Base-by-base conservation (phyloP, 176 grass and related monocot genomes). In the Carex pumila region DNA sequence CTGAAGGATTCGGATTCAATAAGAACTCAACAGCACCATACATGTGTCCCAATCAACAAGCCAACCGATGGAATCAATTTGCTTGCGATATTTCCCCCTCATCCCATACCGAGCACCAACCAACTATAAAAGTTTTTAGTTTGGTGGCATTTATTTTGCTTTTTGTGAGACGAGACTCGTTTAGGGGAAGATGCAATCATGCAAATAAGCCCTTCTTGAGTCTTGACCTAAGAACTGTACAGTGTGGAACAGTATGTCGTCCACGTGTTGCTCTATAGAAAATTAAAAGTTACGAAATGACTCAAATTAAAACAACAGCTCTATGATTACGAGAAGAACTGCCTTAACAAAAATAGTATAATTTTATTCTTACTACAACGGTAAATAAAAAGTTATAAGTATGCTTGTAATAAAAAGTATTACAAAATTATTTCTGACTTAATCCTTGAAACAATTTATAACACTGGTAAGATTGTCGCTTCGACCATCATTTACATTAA, bases 111-210 rank as follows among this genome's bases (percentile, higher is more conserved):
- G 4, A 79, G 53, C 86, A 94, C 91, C 89, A 89, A 87, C 89
- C 43, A 87, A 11, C 47, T 50, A 50, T 12, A 22, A 41, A 89
- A 87, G 83, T 88, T 84, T 88, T 86, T 76, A 79, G 87, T 89
- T 94, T 87, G 92, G 92, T 87, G 91, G 85, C 78, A 66, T 85
- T 91, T 86, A 94, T 94, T 86, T 91, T 94, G 87, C 83, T 81
- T 94, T 71, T 94, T 71, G 85, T 87, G 88, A 89, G 70, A 50
- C 63, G 84, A 87, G 79, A 72, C 54, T 87, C 65, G 59, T 89
- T 77, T 67, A 31, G 55, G 56, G 54, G 59, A 81, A 61, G 62
- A 62, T 81, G 29, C 4, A 39, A 5, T 39, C 14, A 80, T 80
- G 55, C 30, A 81, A 56, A 58, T 53, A 72, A 85, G 45, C 71